Evolutionary conservation across 257 asterid species (phyloP), one percentile per base, ranked within the genome.

Genomic region (Jacaranda mimosifolia): DNA sequence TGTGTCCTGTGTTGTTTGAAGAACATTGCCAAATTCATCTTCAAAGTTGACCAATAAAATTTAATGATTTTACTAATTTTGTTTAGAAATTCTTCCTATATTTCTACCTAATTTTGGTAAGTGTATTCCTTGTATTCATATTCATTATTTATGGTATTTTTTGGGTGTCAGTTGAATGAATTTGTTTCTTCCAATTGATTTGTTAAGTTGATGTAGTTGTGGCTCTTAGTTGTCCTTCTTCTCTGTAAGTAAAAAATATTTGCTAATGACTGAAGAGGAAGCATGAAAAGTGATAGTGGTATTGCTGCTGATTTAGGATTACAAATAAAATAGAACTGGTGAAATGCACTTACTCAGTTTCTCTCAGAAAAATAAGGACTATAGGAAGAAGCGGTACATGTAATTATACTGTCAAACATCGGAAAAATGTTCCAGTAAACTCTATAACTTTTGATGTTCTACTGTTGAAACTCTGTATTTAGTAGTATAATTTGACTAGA

Each of bases 401-500:
- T 21, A 52, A 15, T 52, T 19, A 9, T 14, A 3, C 4, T 17
- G 40, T 38, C 19, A 36, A 55, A 15, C 18, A 70, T 53, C 39
- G 53, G 17, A 15, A 4, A 17, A 70, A 19, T 32, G n/a, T 42
- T 9, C 48, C 17, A 21, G 15, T 49, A 7, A 68, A 26, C 46
- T 32, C 9, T 45, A 53, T 10, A 68, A 36, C 17, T 70, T 35
- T 5, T 7, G 21, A 0, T 51, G n/a, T 52, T 49, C 15, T 68
- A 18, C 49, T 19, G 40, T 68, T 32, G 74, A 45, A 35, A 46
- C 49, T 32, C 12, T 70, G 12, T 52, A 17, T 26, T 26, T 26
- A 36, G 35, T 70, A 52, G 75, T 53, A 35, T 15, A 17, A 70
- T 53, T 70, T 71, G 19, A 52, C 66, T 17, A 71, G 66, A 71